A percentile compares a stretch with the other conserved stretches of the same genome.
These are phyloP conservation scores for Colletotrichum ledebouriae DNA, from an alignment of 2,329 filamentous ascomycete genomes.

Conservation along the genomic window DNA sequence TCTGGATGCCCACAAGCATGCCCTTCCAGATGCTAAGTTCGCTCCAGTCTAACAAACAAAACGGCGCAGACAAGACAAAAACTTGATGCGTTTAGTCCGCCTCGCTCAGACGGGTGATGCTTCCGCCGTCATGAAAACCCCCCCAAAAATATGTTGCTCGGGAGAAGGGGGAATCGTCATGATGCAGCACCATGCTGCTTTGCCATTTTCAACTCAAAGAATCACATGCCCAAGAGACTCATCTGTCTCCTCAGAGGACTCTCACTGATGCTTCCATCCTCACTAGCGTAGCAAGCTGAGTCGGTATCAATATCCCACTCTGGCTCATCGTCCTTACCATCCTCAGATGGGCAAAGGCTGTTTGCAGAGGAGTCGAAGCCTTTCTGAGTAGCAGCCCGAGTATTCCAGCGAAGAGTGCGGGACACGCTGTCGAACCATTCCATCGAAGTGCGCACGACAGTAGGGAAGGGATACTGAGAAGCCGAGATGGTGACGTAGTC, in stretches of 20 bases:
- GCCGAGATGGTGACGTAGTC: conserved; percentile 97
- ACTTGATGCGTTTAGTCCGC: conserved; percentile 16
- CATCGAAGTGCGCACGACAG: conserved; percentile 87
- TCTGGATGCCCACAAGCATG: conserved; percentile 6
- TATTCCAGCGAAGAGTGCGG: conserved; percentile 94
- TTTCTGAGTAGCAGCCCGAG: conserved; percentile 90
- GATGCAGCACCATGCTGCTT: background rate
- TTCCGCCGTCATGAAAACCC: background rate
- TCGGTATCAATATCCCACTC: conserved; percentile 98
- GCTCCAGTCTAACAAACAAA: conserved; percentile 24
- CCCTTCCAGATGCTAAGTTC: background rate
- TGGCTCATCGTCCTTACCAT: conserved; percentile 70
- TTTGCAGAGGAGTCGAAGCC: conserved; percentile 73
- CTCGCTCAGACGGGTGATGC: conserved; percentile 8
- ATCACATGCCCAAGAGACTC: conserved; percentile 76
- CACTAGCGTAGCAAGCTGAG: conserved; percentile 76
- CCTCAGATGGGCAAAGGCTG: conserved; percentile 48
- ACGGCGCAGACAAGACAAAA: background rate
- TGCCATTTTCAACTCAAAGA: background rate
- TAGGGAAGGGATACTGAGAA: conserved; percentile 96
- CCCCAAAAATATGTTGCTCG: no score
- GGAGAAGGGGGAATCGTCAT: conserved; percentile 10
- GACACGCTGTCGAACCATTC: conserved; percentile 99
- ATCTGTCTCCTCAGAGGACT: conserved; percentile 80
- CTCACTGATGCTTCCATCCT: conserved; percentile 76